A percentile compares a stretch with the other conserved stretches of the same genome.
Evolutionary conservation across 2,329 filamentous ascomycete species (phyloP).

Genomic region (Moelleriella libera): DNA sequence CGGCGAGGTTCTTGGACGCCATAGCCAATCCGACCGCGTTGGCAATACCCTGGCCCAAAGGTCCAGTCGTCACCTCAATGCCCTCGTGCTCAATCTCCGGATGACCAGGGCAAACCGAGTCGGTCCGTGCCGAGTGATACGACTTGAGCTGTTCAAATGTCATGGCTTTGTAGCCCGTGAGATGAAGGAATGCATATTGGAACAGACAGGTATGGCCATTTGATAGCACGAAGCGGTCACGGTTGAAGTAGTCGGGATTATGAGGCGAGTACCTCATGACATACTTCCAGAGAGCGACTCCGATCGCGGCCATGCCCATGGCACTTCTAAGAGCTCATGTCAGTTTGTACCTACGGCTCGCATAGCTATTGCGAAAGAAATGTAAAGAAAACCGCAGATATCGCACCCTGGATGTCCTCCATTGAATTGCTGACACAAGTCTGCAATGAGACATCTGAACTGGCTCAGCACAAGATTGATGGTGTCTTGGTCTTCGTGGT

Average conservation of each 20-base stretch:
- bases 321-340: no score
- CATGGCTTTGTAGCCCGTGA: conserved; percentile 38
- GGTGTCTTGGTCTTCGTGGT: no score
- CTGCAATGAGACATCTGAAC: no score
- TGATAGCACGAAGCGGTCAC: conserved; percentile 48
- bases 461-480: no score
- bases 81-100: conserved; percentile 34
- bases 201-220: conserved; percentile 44
- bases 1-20: conserved; percentile 39
- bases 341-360: no score
- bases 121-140: conserved; percentile 25
- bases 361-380: no score
- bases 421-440: no score
- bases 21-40: conserved; percentile 46
- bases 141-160: conserved; percentile 42
- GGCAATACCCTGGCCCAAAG: conserved; percentile 44
- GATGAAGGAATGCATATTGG: conserved; percentile 37
- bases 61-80: conserved; percentile 46
- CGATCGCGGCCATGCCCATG: no score
- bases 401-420: no score
- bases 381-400: no score
- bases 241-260: conserved; percentile 43
- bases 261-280: conserved; percentile 44
- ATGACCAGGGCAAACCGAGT: conserved; percentile 38
- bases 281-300: conserved; percentile 26